Conservation (phyloP, 1,284 basidiomycete genomes). For the Spongiforma sp. region DNA sequence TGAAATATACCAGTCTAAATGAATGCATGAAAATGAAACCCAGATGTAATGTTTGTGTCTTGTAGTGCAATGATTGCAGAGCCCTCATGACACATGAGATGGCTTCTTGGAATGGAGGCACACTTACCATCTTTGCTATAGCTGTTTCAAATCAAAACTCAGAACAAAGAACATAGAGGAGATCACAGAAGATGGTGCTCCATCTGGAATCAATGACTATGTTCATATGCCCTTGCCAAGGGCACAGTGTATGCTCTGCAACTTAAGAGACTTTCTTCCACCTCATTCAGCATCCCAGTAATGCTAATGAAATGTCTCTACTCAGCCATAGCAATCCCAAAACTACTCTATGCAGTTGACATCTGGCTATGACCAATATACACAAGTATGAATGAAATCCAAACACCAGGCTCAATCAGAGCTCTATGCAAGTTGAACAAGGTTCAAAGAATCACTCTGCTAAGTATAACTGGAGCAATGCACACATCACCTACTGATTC, state of each 20-base stretch:
- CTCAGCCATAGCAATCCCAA: no score
- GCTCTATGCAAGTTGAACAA: no score
- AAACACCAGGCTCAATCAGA: no score
- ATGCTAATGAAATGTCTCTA: no score
- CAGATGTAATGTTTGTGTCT: constrained; percentile 73
- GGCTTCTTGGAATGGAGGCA: constrained; percentile 72
- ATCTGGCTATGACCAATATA: no score
- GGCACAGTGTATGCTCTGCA: constrained; percentile 63
- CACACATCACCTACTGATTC: no score
- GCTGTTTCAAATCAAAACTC: background rate
- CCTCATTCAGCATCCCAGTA: no score
- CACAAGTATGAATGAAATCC: no score
- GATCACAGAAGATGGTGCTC: constrained; percentile 84
- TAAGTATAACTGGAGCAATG: no score
- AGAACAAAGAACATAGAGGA: constrained; percentile 61
- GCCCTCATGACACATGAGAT: constrained; percentile 78
- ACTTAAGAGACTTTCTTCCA: constrained; percentile 63
- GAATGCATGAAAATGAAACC: constrained; percentile 51
- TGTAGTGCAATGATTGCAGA: constrained; percentile 91
- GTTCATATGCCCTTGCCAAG: constrained; percentile 80
- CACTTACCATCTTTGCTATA: constrained; percentile 1
- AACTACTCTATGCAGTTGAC: no score
- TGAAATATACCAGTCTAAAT: background rate
- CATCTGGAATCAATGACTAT: constrained; percentile 80
- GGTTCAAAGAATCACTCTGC: no score